Base-by-base conservation (phyloP, 2,329 filamentous ascomycete genomes). In the Cladorrhinum sp. region DNA sequence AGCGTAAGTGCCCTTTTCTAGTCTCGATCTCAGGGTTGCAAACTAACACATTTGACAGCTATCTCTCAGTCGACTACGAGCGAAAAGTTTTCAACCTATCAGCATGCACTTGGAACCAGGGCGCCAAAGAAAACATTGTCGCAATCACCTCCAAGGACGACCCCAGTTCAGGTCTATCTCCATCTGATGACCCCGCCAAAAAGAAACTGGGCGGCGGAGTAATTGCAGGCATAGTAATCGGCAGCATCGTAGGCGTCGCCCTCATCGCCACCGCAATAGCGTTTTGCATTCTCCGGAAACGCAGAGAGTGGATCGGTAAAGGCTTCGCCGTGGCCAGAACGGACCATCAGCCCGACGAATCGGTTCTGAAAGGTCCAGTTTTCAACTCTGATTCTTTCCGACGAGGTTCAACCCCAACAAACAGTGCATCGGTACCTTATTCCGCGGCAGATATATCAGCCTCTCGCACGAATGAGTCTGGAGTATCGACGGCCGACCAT, bases 1-100 rank as follows among this genome's bases (percentile, higher is more conserved):
- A 68, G 71, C 73, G 70, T 74, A 48, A 67, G 71, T 55, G 5
- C 18, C 22, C 16, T 20, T 32, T 24, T 20, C 1, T 27, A 4
- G n/a, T 13, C 20, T 36, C 6, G 27, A 54, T 24, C 20, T 32
- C 16, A 48, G 36, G 23, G 0, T 45, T 9, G 22, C 10, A 54
- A 16, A 22, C 45, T 64, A 50, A 67, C 58, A 7, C 45, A 12
- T 12, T 12, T 23, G n/a, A 45, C 57, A 73, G 71, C 16, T 74
- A 74, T 59, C 69, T 72, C 45, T 69, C 75, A 1, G 74, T 71
- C 36, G 74, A 78, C 64, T 78, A 78, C 58, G 75, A 78, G 63
- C 74, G 74, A 20, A 68, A 66, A 0, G 66, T 67, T 2, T 78
- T 78, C 58, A 77, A 77, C 48, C 70, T 78, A 1, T 75, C 73